Base-by-base conservation (phyloP, 305 asterid genomes). In the Solanum hybrid region DNA sequence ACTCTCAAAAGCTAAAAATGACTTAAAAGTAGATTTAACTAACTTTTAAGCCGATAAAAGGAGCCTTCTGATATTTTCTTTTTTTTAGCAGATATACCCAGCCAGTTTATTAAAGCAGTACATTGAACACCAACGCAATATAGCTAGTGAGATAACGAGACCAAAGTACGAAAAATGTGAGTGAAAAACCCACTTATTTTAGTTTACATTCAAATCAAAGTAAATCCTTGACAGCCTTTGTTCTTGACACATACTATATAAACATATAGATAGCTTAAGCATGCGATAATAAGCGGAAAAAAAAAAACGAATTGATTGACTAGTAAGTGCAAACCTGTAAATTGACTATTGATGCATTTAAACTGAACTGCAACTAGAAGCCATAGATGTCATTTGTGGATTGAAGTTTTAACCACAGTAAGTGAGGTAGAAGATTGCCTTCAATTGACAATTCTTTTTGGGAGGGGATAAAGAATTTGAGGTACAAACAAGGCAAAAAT, bases 21-120 rank as follows among this genome's bases (percentile, higher is more conserved):
- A 46, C 60, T 46, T 46, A 0, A 0, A 17, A 51, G 3, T 16
- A 51, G 0, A 2, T 17, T 51, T 16, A 6, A 51, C n/a, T 3
- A 51, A 51, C 4, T 51, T 51, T 51, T 51, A 51, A 51, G 10
- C 66, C 1, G 4, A 16, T 51, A 16, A 51, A 6, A 51, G 7
- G 3, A 16, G 0, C 22, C 27, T 77, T 76, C 8, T 77, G 16
- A 34, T 73, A 29, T 31, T 31, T 27, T 75, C 20, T 72, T 42
- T 72, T 14, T 14, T n/a, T 32, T 31, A 10, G 24, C 37, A 17
- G 34, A 73, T 73, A 29, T 73, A 73, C n/a, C 79, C 22, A 6
- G 20, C 17, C 32, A 71, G 12, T 71, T 71, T 11, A 27, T 5
- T 26, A 29, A 72, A 26, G 17, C 32, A 29, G 76, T 69, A 10